Base-by-base conservation (phyloP, 2,329 filamentous ascomycete species). In the Blastomyces gilchristii region DNA sequence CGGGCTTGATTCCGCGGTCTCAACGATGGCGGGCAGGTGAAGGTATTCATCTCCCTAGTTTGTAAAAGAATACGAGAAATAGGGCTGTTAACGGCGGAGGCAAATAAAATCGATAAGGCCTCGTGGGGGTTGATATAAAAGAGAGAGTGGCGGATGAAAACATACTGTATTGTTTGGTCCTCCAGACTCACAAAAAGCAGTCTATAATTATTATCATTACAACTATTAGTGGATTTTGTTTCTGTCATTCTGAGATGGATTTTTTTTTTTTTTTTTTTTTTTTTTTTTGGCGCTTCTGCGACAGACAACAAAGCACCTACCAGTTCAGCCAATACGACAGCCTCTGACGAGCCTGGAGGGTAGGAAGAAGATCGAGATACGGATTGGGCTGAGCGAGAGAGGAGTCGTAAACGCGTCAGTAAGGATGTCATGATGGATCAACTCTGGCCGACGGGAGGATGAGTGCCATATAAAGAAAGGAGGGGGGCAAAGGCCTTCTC, bases 1-100 rank as follows among this genome's bases (percentile, higher is more conserved):
- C 9, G 94, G 93, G 57, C 90, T 96, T 37, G 92, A 96, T 75
- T 97, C 94, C 79, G 92, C 92, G 61, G 89, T 85, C 72, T 97
- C 94, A 78, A 99, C 94, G 68, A 99, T 97, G 64, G 87, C 85
- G 9, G 94, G 94, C 45, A 97, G 87, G 72, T 92, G 90, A 64
- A 96, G 86, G 66, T 96, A 91, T 79, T 97, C 94, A 74, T 95
- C 89, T 72, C 87, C 90, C 83, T 91, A 74, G 11, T 18, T 18
- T 4, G 52, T 34, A 1, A n/a, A 11, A 34, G 16, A 34, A 57
- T 57, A 57, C 34, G 41, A 47, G 57, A 14, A 43, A 37, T 45
- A 52, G 47, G 25, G 45, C 22, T 37, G 58, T 61, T 37, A 61
- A 37, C 31, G 25, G 37, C 22, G 56, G 14, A 9, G 43, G 18